A percentile compares a stretch with the other conserved stretches of the same genome.
These are phyloP conservation scores for Talaromyces pinophilus DNA, from an alignment of 2,329 filamentous ascomycete species.

Conservation along the genomic window DNA sequence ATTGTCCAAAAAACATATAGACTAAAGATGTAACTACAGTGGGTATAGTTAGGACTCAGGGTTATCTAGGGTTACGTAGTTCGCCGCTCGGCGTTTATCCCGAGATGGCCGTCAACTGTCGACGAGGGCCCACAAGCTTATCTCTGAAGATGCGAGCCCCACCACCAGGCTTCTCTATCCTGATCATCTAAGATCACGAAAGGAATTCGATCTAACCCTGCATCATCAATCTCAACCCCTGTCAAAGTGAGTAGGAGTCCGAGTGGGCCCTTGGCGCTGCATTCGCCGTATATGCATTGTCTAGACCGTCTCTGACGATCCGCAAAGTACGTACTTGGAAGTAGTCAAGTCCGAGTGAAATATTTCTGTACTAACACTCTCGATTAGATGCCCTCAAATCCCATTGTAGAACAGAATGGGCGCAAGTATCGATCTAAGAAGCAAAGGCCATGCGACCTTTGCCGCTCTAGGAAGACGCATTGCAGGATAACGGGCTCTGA, in stretches of 20 bases:
- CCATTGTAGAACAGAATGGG: constrained; percentile 19
- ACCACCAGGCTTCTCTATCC: not conserved
- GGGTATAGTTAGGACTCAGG: not conserved
- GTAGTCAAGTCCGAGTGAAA: not conserved
- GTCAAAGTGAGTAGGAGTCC: not conserved
- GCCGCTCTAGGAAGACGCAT: constrained; percentile 12
- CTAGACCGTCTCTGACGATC: not conserved
- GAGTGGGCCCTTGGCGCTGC: not conserved
- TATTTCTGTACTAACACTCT: not conserved
- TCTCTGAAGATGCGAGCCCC: not conserved
- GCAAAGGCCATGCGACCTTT: constrained; percentile 14
- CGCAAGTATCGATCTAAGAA: constrained; percentile 15
- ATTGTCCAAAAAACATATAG: not conserved
- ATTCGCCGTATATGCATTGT: not conserved
- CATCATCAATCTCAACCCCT: not conserved
- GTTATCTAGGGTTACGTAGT: not conserved
- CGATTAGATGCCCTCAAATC: not conserved
- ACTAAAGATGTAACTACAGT: not conserved
- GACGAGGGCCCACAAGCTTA: not conserved
- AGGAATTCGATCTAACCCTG: not conserved
- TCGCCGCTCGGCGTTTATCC: not conserved
- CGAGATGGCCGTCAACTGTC: not conserved
- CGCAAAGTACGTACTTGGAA: not conserved
- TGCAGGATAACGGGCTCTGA: constrained; percentile 5
- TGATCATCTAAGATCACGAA: not conserved